phyloP scores from a whole-genome alignment of 768 basidiomycete genomes.

The Lentinula raphanica region DNA sequence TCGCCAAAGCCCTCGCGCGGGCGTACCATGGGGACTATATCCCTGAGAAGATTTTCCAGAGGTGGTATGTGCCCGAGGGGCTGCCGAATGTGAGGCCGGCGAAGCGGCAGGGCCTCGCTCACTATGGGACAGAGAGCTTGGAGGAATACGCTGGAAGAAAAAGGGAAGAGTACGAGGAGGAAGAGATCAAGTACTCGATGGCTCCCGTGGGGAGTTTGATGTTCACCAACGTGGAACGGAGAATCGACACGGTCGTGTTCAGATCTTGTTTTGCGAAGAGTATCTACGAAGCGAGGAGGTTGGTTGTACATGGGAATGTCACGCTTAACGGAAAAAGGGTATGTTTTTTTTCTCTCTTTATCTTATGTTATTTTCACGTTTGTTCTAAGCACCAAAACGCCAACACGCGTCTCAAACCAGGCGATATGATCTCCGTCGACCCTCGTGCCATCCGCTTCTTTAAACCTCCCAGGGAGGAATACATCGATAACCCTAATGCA shows the following conservation, averaged over 20 bases:
- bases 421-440: constrained; percentile 90
- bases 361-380: neutral
- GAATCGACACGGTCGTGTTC: constrained; percentile 91
- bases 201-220: constrained; percentile 94
- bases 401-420: constrained; percentile 85
- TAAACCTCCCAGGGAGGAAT: constrained; percentile 29
- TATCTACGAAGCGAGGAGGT: constrained; percentile 81
- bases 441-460: constrained; percentile 76
- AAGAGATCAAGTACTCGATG: constrained; percentile 56
- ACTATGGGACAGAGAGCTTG: constrained; percentile 39
- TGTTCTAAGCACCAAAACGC: constrained; percentile 67
- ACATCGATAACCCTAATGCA: constrained; percentile 28
- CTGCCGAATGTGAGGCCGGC: constrained; percentile 82
- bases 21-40: constrained; percentile 97
- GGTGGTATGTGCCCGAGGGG: constrained; percentile 86
- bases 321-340: constrained; percentile 88
- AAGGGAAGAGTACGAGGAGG: constrained; percentile 43
- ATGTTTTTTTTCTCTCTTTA: constrained; percentile 18
- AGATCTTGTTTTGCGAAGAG: constrained; percentile 82
- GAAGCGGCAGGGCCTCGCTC: too few species aligned
- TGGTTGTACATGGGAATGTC: constrained; percentile 86
- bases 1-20: constrained; percentile 76
- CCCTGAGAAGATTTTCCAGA: constrained; percentile 87
- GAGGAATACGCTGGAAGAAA: constrained; percentile 58
- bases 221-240: constrained; percentile 89